Conservation (phyloP, 345 rosid genomes). For the Gossypium ekmanianum region DNA sequence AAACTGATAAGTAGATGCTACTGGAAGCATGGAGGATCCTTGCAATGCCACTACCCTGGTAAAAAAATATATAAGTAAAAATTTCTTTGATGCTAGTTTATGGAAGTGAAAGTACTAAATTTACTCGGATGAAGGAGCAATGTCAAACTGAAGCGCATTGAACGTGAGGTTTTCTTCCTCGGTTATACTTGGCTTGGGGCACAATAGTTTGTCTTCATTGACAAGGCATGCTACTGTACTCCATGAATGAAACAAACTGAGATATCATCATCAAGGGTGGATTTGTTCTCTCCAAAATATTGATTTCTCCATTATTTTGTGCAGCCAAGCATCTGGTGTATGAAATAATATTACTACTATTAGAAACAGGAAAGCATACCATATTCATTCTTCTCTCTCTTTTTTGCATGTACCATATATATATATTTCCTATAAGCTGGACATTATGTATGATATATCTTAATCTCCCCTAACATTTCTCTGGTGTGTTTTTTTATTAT, state of each 20-base stretch:
- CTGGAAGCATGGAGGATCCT: neutral
- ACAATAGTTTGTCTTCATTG: neutral
- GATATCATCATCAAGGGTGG: neutral
- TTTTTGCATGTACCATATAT: neutral
- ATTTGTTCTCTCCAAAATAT: neutral
- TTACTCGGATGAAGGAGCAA: neutral
- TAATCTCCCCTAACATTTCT: neutral
- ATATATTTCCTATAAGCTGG: neutral
- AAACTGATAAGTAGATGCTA: neutral
- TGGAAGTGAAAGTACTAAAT: neutral
- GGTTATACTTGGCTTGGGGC: neutral
- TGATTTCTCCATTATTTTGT: neutral
- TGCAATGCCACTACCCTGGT: neutral
- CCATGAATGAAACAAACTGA: neutral
- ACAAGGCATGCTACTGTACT: neutral
- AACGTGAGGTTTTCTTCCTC: neutral
- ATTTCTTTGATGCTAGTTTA: neutral
- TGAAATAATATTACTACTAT: neutral
- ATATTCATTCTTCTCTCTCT: neutral
- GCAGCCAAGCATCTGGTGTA: neutral
- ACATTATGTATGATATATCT: neutral
- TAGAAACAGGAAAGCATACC: neutral
- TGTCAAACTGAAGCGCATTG: neutral
- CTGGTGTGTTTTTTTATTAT: neutral
- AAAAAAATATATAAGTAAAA: neutral